Conservation (phyloP, 169 alveolate genomes). For the Eimeria praecox region DNA sequence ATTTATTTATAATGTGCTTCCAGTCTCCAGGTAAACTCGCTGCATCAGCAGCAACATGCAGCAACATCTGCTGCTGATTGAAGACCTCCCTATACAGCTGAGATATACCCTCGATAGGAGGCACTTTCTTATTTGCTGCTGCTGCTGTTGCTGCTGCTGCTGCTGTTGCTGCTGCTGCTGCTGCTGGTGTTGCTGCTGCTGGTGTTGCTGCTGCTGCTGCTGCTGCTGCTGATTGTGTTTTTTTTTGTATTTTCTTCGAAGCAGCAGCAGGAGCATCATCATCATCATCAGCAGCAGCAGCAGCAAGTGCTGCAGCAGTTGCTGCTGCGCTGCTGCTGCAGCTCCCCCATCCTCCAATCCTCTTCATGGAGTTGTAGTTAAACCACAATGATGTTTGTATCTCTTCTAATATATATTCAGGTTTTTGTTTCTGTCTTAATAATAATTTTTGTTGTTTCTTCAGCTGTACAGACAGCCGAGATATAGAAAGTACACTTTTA, state of each 20-base stretch:
- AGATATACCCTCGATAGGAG: not conserved
- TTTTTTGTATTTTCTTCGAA: too few relatives aligned
- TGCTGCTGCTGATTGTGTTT: not conserved
- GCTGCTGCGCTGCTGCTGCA: not conserved
- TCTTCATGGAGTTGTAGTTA: not conserved
- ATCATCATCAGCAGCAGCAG: not conserved
- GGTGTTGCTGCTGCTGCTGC: not conserved
- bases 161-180: not conserved
- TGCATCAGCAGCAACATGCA: constrained; percentile 2
- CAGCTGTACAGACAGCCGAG: constrained; percentile 9
- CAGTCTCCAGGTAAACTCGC: not conserved
- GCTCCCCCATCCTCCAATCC: not conserved
- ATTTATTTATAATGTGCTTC: not conserved
- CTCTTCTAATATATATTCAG: constrained; percentile 24
- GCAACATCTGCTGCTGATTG: not conserved
- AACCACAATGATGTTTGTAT: not conserved
- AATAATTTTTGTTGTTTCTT: constrained; percentile 17
- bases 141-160: not conserved
- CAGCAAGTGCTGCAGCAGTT: not conserved
- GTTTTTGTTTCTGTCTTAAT: not conserved
- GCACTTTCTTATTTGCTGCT: too few relatives aligned
- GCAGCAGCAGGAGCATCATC: too few relatives aligned
- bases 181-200: not conserved
- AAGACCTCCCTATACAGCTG: not conserved
- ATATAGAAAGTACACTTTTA: not conserved